Conservation (phyloP, 2,329 filamentous ascomycete genomes). For the Diaporthe longicolla region DNA sequence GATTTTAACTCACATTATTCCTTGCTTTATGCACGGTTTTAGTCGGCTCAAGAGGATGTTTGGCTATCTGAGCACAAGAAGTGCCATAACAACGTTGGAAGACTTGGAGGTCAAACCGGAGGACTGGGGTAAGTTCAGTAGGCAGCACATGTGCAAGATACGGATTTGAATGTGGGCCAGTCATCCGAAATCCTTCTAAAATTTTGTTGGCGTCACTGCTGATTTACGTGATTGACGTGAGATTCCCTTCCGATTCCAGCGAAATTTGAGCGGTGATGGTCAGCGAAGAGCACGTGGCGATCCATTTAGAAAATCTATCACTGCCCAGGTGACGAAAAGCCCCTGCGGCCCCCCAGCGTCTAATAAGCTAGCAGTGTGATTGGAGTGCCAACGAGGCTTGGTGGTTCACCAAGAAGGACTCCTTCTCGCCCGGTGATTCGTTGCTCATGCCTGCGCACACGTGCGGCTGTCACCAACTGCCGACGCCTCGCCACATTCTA, state of each 20-base stretch:
- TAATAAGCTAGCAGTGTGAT: background rate
- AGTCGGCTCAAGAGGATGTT: too few relatives aligned
- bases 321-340: background rate
- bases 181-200: background rate
- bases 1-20: too few relatives aligned
- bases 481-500: background rate
- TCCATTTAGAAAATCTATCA: background rate
- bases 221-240: background rate
- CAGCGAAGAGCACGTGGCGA: constrained; percentile 12
- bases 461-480: background rate
- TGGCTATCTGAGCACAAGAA: too few relatives aligned
- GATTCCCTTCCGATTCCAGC: background rate
- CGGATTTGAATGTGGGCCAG: background rate
- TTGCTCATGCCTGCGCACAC: background rate
- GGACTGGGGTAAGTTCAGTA: too few relatives aligned
- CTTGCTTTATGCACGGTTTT: too few relatives aligned
- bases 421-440: background rate
- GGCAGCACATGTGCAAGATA: background rate
- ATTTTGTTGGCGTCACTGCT: background rate
- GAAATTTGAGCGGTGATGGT: background rate
- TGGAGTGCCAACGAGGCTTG: background rate
- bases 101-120: too few relatives aligned
- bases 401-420: too few relatives aligned
- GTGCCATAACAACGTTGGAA: too few relatives aligned
- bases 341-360: background rate